Evolutionary conservation across 805 yeast species (phyloP).

Genomic region (Wickerhamiella dianesei): DNA sequence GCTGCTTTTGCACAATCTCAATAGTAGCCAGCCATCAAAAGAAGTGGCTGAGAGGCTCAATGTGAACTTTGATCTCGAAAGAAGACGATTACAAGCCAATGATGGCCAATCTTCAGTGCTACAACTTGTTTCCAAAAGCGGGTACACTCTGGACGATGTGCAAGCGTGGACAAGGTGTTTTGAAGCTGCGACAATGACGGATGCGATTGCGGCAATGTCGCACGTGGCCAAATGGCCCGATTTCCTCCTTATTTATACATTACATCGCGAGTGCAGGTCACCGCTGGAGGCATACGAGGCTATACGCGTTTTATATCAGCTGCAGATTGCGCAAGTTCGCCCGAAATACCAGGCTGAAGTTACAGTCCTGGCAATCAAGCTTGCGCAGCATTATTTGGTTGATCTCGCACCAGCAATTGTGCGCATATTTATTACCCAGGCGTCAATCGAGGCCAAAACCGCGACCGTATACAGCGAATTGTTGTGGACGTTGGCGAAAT

Average conservation of each 20-base stretch:
- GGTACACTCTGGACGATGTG: not conserved
- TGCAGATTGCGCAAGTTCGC: slow-evolving; percentile 2
- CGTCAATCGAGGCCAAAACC: slow-evolving; percentile 1
- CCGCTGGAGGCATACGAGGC: slow-evolving; percentile 18
- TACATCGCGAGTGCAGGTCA: slow-evolving; percentile 16
- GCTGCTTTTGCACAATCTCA: slow-evolving; percentile 3
- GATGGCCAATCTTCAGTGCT: not conserved
- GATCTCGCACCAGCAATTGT: slow-evolving; percentile 21
- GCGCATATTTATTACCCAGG: slow-evolving; percentile 14
- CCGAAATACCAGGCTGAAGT: slow-evolving; percentile 14
- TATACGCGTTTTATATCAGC: slow-evolving; percentile 14
- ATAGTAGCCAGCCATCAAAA: not conserved
- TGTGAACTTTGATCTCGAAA: not conserved
- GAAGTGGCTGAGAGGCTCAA: not conserved
- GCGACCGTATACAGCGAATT: slow-evolving; percentile 18
- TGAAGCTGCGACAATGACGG: slow-evolving; percentile 9
- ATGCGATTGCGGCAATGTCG: slow-evolving; percentile 15
- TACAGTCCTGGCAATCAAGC: slow-evolving; percentile 14
- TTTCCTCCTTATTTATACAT: slow-evolving; percentile 19
- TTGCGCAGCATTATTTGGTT: slow-evolving; percentile 14
- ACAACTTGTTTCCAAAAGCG: not conserved
- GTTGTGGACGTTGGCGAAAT: slow-evolving; percentile 21
- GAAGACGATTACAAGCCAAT: not conserved
- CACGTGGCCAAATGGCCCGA: slow-evolving; percentile 19
- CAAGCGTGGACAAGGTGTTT: slow-evolving; percentile 7